phyloP scores from a whole-genome alignment of 2,329 filamentous ascomycete species.

The Lachnellula arida region DNA sequence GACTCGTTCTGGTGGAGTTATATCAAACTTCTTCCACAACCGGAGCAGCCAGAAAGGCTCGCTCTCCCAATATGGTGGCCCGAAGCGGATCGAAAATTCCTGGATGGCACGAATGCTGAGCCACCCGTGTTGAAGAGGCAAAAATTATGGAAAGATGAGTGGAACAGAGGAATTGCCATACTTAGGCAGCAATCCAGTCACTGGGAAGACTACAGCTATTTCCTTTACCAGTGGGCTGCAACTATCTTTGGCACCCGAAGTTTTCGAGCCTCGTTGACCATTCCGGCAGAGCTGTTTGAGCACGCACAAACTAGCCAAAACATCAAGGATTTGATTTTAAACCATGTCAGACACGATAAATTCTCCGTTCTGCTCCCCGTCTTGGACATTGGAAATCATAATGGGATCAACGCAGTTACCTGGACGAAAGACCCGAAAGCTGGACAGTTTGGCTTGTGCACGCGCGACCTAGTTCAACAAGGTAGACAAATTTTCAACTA shows the following conservation, averaged over 20 bases:
- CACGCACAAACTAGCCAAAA: neutral
- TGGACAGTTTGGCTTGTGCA: slow-evolving; percentile 40
- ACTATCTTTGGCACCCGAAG: slow-evolving; percentile 61
- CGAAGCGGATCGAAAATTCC: slow-evolving; percentile 51
- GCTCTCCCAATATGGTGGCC: slow-evolving; percentile 61
- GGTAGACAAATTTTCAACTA: slow-evolving; percentile 61
- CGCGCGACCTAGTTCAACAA: slow-evolving; percentile 40
- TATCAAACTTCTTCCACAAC: slow-evolving; percentile 59
- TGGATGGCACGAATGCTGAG: slow-evolving; percentile 34
- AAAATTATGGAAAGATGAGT: slow-evolving; percentile 26
- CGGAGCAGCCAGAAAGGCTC: slow-evolving; percentile 46
- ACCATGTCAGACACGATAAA: slow-evolving; percentile 20
- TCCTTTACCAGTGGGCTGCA: slow-evolving; percentile 60
- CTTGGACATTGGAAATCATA: slow-evolving; percentile 69
- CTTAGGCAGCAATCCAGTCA: slow-evolving; percentile 11
- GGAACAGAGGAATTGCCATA: slow-evolving; percentile 17
- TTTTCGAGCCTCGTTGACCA: slow-evolving; percentile 53
- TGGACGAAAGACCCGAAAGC: slow-evolving; percentile 50
- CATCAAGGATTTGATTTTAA: slow-evolving; percentile 1
- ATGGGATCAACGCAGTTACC: slow-evolving; percentile 51
- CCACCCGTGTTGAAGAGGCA: slow-evolving; percentile 22
- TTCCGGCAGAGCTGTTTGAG: slow-evolving; percentile 34
- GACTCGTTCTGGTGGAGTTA: slow-evolving; percentile 66
- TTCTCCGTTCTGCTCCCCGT: slow-evolving; percentile 63
- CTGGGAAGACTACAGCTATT: slow-evolving; percentile 22